These are phyloP conservation scores for Ophiostoma sp. DNA, from an alignment of 2,329 filamentous ascomycete genomes.

Conservation along the genomic window DNA sequence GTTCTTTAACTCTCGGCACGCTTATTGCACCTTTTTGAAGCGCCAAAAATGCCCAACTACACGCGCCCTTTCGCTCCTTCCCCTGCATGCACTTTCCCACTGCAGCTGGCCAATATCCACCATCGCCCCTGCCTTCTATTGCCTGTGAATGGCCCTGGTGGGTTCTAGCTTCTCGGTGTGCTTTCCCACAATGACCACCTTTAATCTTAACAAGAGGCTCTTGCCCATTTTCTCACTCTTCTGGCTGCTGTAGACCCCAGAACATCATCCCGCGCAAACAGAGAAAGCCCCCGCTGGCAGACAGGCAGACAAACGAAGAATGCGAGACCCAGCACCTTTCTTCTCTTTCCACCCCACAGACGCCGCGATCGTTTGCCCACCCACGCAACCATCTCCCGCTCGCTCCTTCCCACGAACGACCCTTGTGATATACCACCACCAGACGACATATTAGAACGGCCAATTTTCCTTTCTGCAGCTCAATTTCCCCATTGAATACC, in stretches of 20 bases:
- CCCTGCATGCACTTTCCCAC: conserved; percentile 7
- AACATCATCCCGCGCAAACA: neutral
- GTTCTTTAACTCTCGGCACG: conserved; percentile 12
- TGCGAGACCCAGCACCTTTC: neutral
- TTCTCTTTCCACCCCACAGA: neutral
- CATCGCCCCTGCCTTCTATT: conserved; percentile 1
- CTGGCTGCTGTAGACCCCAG: neutral
- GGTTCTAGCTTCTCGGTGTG: conserved; percentile 9
- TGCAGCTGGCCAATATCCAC: neutral
- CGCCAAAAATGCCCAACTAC: neutral
- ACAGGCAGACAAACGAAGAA: neutral
- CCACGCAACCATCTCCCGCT: neutral
- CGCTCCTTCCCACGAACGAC: neutral
- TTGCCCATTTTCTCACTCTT: neutral
- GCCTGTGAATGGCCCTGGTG: neutral
- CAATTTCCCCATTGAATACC: neutral
- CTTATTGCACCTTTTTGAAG: neutral
- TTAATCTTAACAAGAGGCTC: conserved; percentile 18
- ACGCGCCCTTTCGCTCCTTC: conserved; percentile 1
- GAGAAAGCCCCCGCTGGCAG: neutral
- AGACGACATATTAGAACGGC: conserved; percentile 4
- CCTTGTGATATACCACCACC: conserved; percentile 14
- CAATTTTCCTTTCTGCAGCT: neutral
- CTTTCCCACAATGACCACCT: conserved; percentile 14
- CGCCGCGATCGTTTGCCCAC: neutral